A percentile compares a stretch with the other conserved stretches of the same genome.
Conservation (phyloP, 2,329 filamentous ascomycete genomes). For the Fusarium sp. region DNA sequence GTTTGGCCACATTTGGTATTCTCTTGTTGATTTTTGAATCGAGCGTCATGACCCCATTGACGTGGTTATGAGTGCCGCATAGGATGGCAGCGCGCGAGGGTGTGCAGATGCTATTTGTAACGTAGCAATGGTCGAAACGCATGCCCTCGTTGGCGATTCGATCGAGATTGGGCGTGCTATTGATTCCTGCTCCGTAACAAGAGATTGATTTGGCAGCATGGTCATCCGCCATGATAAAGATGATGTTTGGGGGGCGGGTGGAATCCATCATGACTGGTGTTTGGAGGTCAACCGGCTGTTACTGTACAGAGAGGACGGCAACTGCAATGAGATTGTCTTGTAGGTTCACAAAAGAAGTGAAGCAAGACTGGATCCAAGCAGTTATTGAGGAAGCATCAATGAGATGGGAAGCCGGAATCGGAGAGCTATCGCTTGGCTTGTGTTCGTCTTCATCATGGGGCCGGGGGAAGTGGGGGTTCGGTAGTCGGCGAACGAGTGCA, state of each 20-base stretch:
- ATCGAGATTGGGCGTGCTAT: conserved; percentile 67
- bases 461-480: background rate
- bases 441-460: too few relatives aligned
- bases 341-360: too few relatives aligned
- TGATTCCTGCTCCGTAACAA: conserved; percentile 67
- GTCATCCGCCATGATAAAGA: conserved; percentile 71
- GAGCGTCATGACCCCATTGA: conserved; percentile 67
- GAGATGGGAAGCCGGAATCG: too few relatives aligned
- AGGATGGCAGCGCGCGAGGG: conserved; percentile 66
- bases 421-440: too few relatives aligned
- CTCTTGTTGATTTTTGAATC: conserved; percentile 63
- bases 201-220: conserved; percentile 67
- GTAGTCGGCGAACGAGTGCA: conserved; percentile 1
- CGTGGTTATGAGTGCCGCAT: conserved; percentile 67
- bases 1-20: conserved; percentile 67
- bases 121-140: conserved; percentile 68
- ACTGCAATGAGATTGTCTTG: background rate
- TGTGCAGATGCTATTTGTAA: conserved; percentile 69
- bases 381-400: too few relatives aligned
- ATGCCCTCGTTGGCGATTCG: conserved; percentile 65
- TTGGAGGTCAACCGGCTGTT: background rate
- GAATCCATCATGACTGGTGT: background rate
- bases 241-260: conserved; percentile 43
- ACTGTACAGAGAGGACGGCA: background rate
- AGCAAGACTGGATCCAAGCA: too few relatives aligned